Percentiles rank a stretch among this genome's conserved stretches.
These are phyloP conservation scores for Tephrocybe sp. DNA, from an alignment of 768 basidiomycete species.

Conservation along the genomic window DNA sequence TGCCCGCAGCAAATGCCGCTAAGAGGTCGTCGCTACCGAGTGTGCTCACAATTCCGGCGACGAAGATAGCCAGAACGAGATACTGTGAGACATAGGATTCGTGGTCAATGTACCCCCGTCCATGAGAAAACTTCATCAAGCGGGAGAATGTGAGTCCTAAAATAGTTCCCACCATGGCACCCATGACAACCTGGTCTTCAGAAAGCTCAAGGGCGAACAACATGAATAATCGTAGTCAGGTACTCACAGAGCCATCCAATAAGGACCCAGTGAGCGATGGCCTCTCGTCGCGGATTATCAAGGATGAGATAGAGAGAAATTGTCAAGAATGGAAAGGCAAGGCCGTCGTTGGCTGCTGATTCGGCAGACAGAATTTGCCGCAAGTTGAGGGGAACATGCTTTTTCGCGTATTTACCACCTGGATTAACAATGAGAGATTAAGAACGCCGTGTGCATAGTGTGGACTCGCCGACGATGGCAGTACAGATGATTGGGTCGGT, in stretches of 20 bases:
- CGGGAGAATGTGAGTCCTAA: constrained; percentile 65
- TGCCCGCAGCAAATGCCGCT: constrained; percentile 82
- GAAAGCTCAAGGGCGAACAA: background rate
- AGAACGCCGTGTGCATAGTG: background rate
- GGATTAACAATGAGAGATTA: background rate
- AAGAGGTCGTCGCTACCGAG: constrained; percentile 86
- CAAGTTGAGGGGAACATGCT: constrained; percentile 71
- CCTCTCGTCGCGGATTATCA: constrained; percentile 57
- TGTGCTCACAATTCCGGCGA: constrained; percentile 72
- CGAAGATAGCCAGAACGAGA: constrained; percentile 68
- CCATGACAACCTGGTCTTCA: constrained; percentile 81
- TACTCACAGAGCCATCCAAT: constrained; percentile 76
- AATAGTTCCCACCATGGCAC: constrained; percentile 63
- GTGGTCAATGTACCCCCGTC: constrained; percentile 65
- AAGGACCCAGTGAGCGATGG: constrained; percentile 83
- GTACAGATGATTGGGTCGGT: constrained; percentile 95
- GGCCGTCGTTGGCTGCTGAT: constrained; percentile 92
- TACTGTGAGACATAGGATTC: constrained; percentile 92
- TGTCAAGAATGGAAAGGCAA: constrained; percentile 89
- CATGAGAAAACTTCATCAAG: constrained; percentile 70
- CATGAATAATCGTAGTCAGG: background rate
- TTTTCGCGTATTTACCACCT: constrained; percentile 71
- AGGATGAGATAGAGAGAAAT: constrained; percentile 83
- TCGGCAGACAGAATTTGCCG: constrained; percentile 84
- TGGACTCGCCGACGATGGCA: constrained; percentile 62